Evolutionary conservation across 805 yeast species (phyloP), one percentile per base, ranked within the genome.

Genomic region (Schizosaccharomyces japonicus): DNA sequence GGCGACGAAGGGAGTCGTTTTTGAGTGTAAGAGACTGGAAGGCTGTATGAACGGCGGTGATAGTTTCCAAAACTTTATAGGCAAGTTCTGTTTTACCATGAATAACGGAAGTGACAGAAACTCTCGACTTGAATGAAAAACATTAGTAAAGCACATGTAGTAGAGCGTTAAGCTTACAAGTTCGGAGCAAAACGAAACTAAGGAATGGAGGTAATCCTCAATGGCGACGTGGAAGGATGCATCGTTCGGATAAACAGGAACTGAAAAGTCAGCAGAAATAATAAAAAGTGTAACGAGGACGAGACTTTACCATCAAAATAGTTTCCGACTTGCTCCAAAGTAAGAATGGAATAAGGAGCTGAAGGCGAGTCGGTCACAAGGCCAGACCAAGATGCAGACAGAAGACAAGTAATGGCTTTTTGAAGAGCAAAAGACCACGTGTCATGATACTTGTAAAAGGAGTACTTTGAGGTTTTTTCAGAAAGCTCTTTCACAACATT

Each of bases 171-270:
- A 23, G 10, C 48, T 6, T 49, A 47, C 50, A 13, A 58, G 51
- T 48, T 57, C 61, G 39, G 53, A 55, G 27, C 54, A 47, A 33
- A 58, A 49, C 17, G 52, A 48, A 10, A 58, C 47, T 3, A 51
- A 49, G 2, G 56, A 58, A 40, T 58, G 60, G 39, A 58, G 49
- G 47, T 58, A 58, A n/a, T 58, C 61, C 39, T 57, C 58, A 30
- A 50, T 44, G 1, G 60, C 51, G 19, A 55, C 34, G 29, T 49
- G 52, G 29, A 51, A 51, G 21, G 28, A 28, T 34, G 27, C 45
- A 19, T 45, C 33, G 47, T 49, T 45, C 4, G 33, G 47, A 15
- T 26, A 31, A 8, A 34, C 21, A 15, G 42, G 44, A 10, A 44
- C 48, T 48, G 45, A 19, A 13, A 7, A 17, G 26, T 25, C 25